phyloP scores from a whole-genome alignment of 345 rosid genomes.

The Toxicodendron radicans region DNA sequence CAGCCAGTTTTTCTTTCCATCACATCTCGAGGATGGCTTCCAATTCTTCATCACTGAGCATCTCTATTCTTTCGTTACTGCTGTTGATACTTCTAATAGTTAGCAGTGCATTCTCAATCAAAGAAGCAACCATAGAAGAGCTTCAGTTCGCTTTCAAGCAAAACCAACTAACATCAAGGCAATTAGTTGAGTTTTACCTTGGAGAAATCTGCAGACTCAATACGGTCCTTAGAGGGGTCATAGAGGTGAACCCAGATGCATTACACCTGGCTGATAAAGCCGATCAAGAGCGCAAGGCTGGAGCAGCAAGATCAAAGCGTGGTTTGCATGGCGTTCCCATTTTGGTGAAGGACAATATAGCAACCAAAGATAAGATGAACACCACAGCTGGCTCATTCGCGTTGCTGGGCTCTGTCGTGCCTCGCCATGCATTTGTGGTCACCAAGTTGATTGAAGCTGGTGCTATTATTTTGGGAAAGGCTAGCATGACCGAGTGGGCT shows the following conservation, averaged over 20 bases:
- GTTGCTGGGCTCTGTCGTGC: constrained; percentile 56
- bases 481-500: constrained; percentile 76
- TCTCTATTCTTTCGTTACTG: constrained; percentile 11
- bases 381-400: constrained; percentile 79
- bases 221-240: constrained; percentile 50
- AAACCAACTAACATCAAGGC: constrained; percentile 54
- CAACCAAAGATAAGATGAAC: constrained; percentile 61
- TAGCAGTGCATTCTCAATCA: constrained; percentile 27
- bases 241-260: constrained; percentile 76
- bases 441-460: constrained; percentile 54
- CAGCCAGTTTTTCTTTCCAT: background rate
- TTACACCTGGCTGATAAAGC: constrained; percentile 52
- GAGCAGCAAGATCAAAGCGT: constrained; percentile 17
- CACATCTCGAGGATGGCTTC: constrained; percentile 19
- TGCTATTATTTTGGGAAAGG: constrained; percentile 72
- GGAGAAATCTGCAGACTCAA: constrained; percentile 46
- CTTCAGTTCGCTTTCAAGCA: constrained; percentile 48
- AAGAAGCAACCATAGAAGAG: constrained; percentile 46
- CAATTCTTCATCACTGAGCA: background rate
- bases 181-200: constrained; percentile 55
- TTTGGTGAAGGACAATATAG: constrained; percentile 66
- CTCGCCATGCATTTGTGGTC: constrained; percentile 68
- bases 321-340: constrained; percentile 67
- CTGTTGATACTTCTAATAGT: constrained; percentile 10
- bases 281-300: constrained; percentile 46